A percentile compares a stretch with the other conserved stretches of the same genome.
phyloP scores from a whole-genome alignment of 345 rosid genomes.

The Eucalyptus tenuipes region DNA sequence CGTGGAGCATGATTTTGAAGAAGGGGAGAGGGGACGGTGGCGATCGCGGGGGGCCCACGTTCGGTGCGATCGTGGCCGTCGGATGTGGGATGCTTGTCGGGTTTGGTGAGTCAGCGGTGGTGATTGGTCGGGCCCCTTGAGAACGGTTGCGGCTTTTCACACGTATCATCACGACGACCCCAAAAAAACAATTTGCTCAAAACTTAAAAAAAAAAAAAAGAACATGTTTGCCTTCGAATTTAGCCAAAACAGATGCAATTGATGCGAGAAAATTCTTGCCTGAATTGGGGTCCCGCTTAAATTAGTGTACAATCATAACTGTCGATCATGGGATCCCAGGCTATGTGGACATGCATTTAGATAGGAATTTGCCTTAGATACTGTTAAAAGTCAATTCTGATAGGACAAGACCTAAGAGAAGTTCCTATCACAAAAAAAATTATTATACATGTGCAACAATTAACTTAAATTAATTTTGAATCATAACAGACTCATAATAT shows the following conservation, averaged over 20 bases:
- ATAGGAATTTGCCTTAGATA: not conserved
- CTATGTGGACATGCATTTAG: not conserved
- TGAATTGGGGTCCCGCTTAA: not conserved
- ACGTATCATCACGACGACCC: not conserved
- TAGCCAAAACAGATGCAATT: not conserved
- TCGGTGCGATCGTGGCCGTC: not conserved
- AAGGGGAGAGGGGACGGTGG: not conserved
- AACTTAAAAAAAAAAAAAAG: too few relatives aligned
- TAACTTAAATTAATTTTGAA: fast-evolving
- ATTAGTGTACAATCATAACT: not conserved
- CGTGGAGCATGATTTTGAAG: not conserved
- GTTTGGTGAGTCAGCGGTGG: not conserved
- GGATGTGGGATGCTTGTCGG: not conserved
- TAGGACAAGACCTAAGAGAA: too few relatives aligned
- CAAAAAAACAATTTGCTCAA: not conserved
- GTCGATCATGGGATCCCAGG: not conserved
- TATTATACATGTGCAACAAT: not conserved
- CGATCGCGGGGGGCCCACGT: not conserved
- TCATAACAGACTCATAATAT: fast-evolving
- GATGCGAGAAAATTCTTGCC: not conserved
- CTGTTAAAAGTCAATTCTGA: fast-evolving
- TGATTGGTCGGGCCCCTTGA: not conserved
- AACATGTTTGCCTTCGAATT: not conserved
- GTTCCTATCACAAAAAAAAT: fast-evolving
- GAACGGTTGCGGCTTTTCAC: not conserved